phyloP scores from a whole-genome alignment of 805 yeast species.

The Yamadazyma paraphyllophila region DNA sequence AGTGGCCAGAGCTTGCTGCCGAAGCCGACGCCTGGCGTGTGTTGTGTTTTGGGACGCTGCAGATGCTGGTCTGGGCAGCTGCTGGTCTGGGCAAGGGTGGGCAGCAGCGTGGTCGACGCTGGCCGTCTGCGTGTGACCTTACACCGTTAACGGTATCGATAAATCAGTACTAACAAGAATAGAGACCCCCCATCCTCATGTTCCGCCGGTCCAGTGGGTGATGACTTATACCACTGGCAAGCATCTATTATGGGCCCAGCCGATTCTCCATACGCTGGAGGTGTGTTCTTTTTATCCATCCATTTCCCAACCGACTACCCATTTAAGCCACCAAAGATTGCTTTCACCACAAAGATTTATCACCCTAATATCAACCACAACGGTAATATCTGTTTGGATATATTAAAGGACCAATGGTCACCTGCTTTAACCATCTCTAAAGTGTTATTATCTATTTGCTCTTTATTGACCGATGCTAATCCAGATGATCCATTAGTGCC shows the following conservation, averaged over 20 bases:
- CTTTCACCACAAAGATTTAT: conserved; percentile 91
- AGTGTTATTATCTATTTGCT: conserved; percentile 90
- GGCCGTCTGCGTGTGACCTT: not conserved
- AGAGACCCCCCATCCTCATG: conserved; percentile 99
- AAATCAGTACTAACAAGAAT: conserved; percentile 15
- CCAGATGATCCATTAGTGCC: conserved; percentile 99
- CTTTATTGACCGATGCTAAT: conserved; percentile 94
- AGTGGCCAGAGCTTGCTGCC: no score
- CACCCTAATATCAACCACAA: conserved; percentile 96
- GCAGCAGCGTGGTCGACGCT: not conserved
- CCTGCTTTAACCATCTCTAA: conserved; percentile 97
- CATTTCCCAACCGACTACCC: conserved; percentile 99
- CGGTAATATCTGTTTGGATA: conserved; percentile 95
- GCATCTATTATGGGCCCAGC: conserved; percentile 99
- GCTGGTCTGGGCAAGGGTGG: no score
- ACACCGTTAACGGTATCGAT: not conserved
- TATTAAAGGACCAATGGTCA: conserved; percentile 97
- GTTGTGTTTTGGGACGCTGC: no score
- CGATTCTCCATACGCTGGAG: conserved; percentile 86
- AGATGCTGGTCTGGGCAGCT: no score
- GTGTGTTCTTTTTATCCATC: conserved; percentile 92
- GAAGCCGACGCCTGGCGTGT: no score
- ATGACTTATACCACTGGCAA: conserved; percentile 98
- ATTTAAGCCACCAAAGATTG: conserved; percentile 91
- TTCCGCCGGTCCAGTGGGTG: conserved; percentile 98